Evolutionary conservation across 2,329 filamentous ascomycete genomes (phyloP).

Genomic region (Aureobasidium lini): DNA sequence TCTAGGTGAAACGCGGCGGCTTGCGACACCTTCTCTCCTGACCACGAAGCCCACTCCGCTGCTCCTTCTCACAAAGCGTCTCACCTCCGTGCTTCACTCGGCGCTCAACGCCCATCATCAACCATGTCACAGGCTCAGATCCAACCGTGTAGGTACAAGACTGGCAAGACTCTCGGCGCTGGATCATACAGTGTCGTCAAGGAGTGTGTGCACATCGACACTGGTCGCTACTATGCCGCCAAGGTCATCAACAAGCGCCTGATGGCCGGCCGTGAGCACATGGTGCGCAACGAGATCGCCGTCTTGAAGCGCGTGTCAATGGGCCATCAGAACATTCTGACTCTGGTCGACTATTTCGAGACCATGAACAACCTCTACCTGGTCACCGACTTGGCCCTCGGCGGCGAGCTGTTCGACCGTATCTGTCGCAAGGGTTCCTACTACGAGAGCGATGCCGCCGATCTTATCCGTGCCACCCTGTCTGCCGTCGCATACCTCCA

Average conservation of each 20-base stretch:
- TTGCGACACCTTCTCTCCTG: neutral
- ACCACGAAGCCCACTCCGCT: neutral
- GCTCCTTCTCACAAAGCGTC: neutral
- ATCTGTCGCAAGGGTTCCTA: conserved; percentile 98
- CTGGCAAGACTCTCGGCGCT: conserved; percentile 92
- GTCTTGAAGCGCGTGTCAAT: conserved; percentile 97
- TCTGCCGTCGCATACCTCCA: conserved; percentile 98
- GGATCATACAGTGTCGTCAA: conserved; percentile 98
- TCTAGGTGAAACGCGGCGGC: conserved; percentile 4
- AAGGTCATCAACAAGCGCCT: conserved; percentile 99
- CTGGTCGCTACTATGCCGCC: conserved; percentile 93
- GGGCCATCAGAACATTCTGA: conserved; percentile 97
- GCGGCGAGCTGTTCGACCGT: conserved; percentile 94
- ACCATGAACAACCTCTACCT: conserved; percentile 99
- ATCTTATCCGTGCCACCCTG: conserved; percentile 87
- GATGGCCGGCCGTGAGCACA: conserved; percentile 96
- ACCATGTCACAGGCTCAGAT: conserved; percentile 47
- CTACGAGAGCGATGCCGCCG: conserved; percentile 93
- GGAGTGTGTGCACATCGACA: conserved; percentile 98
- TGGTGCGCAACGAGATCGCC: conserved; percentile 98
- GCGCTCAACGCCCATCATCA: neutral
- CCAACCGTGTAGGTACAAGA: conserved; percentile 96
- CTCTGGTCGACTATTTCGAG: conserved; percentile 97
- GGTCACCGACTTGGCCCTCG: conserved; percentile 91
- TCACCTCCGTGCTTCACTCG: neutral